These are phyloP conservation scores for Trichoderma orchidacearum DNA, from an alignment of 495 filamentous ascomycete genomes.

Conservation along the genomic window DNA sequence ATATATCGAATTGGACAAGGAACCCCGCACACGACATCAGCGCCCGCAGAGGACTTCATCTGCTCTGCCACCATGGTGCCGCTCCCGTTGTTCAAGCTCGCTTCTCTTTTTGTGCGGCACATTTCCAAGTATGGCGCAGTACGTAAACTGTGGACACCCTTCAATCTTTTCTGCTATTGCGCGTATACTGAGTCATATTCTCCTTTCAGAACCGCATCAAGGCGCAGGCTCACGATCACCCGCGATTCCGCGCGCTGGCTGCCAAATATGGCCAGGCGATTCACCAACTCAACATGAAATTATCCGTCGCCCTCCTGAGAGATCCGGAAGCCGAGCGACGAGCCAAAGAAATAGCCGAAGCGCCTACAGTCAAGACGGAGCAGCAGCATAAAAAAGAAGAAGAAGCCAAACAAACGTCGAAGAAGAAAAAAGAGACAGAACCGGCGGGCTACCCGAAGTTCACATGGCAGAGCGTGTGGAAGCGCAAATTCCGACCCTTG, in stretches of 20 bases:
- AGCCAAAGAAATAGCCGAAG: slow-evolving; percentile 50
- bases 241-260: slow-evolving; percentile 72
- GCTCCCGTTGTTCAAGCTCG: slow-evolving; percentile 33
- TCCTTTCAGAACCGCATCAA: slow-evolving; percentile 77
- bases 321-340: slow-evolving; percentile 50
- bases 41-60: neutral
- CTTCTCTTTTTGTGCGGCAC: slow-evolving; percentile 34
- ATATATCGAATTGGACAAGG: neutral
- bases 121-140: slow-evolving; percentile 50
- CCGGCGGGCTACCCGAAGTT: slow-evolving; percentile 6
- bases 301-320: slow-evolving; percentile 72
- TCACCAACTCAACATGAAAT: slow-evolving; percentile 87
- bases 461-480: slow-evolving; percentile 27
- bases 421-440: slow-evolving; percentile 28
- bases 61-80: slow-evolving; percentile 29
- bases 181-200: slow-evolving; percentile 5
- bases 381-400: slow-evolving; percentile 53
- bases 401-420: slow-evolving; percentile 43
- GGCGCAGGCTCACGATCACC: slow-evolving; percentile 86
- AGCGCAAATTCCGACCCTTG: slow-evolving; percentile 49
- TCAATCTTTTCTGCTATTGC: neutral
- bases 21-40: neutral
- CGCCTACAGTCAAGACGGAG: slow-evolving; percentile 70
- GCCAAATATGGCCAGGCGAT: slow-evolving; percentile 55
- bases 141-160: slow-evolving; percentile 10